These are phyloP conservation scores for Elongisporangium undulatum DNA, from an alignment of 352 stramenopile genomes.

Conservation along the genomic window DNA sequence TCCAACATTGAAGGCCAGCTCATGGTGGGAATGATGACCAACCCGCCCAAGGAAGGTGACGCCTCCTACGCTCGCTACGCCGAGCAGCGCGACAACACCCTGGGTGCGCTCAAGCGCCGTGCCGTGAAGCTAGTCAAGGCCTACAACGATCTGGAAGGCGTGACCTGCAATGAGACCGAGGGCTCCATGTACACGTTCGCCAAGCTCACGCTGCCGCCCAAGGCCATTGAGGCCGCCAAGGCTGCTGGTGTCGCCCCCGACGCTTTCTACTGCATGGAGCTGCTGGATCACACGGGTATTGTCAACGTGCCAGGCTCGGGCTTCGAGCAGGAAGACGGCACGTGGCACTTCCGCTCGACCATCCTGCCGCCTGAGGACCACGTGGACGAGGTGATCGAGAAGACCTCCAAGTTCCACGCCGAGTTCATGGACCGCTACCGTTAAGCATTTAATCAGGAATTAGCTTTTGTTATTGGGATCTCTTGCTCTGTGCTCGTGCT, in stretches of 20 bases:
- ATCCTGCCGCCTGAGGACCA: conserved; percentile 97
- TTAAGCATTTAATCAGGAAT: conserved; percentile 25
- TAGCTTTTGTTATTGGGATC: neutral
- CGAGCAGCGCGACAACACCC: conserved; percentile 90
- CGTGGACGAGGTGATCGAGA: conserved; percentile 93
- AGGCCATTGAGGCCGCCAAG: conserved; percentile 81
- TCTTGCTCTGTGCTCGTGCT: conserved; percentile 1
- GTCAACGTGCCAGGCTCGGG: conserved; percentile 97
- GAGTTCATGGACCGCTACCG: conserved; percentile 95
- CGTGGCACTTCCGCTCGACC: conserved; percentile 98
- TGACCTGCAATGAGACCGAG: conserved; percentile 96
- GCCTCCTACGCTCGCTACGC: conserved; percentile 88
- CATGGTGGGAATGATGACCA: conserved; percentile 98
- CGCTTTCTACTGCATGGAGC: conserved; percentile 95
- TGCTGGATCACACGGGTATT: conserved; percentile 96
- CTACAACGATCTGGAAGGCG: conserved; percentile 95
- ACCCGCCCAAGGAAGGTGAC: conserved; percentile 89
- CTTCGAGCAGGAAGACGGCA: conserved; percentile 95
- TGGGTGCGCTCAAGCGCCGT: conserved; percentile 92
- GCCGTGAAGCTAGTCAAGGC: conserved; percentile 91
- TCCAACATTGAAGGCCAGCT: conserved; percentile 97
- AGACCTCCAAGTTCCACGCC: conserved; percentile 94
- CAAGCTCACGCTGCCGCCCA: conserved; percentile 87
- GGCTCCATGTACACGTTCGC: conserved; percentile 99
- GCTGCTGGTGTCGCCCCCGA: conserved; percentile 85